A percentile compares a stretch with the other conserved stretches of the same genome.
Conservation (phyloP, 345 rosid genomes). For the Salix arbutifolia region DNA sequence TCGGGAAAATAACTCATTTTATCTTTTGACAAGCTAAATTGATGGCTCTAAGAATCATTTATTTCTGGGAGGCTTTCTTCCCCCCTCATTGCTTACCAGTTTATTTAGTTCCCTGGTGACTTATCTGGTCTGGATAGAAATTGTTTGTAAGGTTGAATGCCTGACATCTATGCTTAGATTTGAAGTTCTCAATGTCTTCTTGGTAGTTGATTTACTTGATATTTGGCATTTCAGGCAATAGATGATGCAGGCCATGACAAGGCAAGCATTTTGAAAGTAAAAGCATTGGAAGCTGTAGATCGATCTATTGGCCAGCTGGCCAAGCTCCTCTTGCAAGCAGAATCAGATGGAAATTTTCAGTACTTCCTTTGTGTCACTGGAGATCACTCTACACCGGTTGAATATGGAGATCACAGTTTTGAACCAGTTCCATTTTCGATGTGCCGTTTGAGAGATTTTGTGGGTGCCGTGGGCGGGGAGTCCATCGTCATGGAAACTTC, state of each 20-base stretch:
- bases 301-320: constrained; percentile 74
- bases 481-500: constrained; percentile 46
- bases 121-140: not conserved
- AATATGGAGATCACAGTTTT: constrained; percentile 94
- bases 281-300: constrained; percentile 83
- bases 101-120: not conserved
- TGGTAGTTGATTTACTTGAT: not conserved
- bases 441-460: constrained; percentile 67
- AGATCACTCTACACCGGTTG: constrained; percentile 95
- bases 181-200: not conserved
- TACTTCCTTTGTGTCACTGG: constrained; percentile 81
- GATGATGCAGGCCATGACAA: constrained; percentile 98
- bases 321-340: constrained; percentile 81
- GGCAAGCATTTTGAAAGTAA: constrained; percentile 75
- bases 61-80: not conserved
- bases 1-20: not conserved
- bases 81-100: not conserved
- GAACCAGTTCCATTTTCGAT: constrained; percentile 86
- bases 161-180: not conserved
- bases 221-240: constrained; percentile 57
- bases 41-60: not conserved
- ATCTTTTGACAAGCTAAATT: not conserved
- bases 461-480: constrained; percentile 71
- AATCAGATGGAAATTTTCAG: constrained; percentile 47
- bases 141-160: constrained; percentile 1